These are phyloP conservation scores for Firmiana major DNA, from an alignment of 345 rosid genomes.

Conservation along the genomic window DNA sequence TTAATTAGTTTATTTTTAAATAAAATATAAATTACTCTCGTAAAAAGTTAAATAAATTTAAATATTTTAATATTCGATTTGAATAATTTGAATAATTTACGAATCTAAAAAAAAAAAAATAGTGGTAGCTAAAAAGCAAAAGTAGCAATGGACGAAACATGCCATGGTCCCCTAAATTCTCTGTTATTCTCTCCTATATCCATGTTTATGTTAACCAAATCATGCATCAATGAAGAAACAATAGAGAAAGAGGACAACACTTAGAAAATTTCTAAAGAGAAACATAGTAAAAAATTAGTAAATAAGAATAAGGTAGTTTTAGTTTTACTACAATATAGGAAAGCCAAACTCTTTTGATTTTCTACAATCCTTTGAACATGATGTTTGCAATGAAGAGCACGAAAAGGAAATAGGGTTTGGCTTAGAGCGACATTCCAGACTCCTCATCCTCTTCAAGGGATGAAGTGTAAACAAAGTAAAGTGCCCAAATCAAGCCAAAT, in stretches of 20 bases:
- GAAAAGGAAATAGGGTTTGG: not conserved
- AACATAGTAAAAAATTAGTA: not conserved
- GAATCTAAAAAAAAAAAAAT: too few relatives aligned
- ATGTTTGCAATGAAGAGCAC: conserved; percentile 4
- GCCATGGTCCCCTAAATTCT: not conserved
- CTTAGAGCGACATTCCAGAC: conserved; percentile 80
- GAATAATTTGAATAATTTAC: too few relatives aligned
- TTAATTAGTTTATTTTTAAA: too few relatives aligned
- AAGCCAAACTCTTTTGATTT: not conserved
- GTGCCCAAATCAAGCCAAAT: conserved; percentile 79
- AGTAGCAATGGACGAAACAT: not conserved
- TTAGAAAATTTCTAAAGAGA: too few relatives aligned
- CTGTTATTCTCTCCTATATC: not conserved
- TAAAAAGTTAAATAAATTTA: too few relatives aligned
- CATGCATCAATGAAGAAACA: not conserved
- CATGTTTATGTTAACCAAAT: not conserved
- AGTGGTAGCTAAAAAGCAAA: not conserved
- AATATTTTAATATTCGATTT: too few relatives aligned
- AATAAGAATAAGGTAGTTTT: not conserved
- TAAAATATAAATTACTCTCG: too few relatives aligned
- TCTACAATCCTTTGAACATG: not conserved
- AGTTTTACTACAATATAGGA: not conserved
- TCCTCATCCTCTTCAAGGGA: conserved; percentile 84
- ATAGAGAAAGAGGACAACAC: not conserved
- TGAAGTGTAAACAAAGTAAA: conserved; percentile 62